Evolutionary conservation across 768 basidiomycete species (phyloP), one percentile per base, ranked within the genome.

Genomic region (Pulveroboletus sp.): DNA sequence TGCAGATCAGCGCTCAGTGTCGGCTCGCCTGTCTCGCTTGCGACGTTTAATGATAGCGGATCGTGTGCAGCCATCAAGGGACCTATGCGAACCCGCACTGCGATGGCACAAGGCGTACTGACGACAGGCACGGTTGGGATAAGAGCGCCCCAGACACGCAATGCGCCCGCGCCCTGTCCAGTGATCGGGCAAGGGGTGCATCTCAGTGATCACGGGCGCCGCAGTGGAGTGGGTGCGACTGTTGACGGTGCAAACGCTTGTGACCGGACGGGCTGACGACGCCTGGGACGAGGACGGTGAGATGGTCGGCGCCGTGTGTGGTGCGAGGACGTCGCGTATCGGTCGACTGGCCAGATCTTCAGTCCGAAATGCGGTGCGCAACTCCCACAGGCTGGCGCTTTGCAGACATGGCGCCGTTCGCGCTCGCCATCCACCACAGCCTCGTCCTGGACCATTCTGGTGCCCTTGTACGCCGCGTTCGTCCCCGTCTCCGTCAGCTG

Each of bases 301-400:
- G 26, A 46, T 3, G 12, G 43, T 61, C 59, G 59, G 59, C 53
- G 56, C 59, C 46, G 52, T 50, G 10, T 38, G 48, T 36, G 35
- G 26, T 60, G 58, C 59, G 59, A 14, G 17, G 31, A 24, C 9
- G 15, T 15, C 1, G 17, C 12, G 9, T 11, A 10, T 11, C 9
- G 32, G 7, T 17, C 39, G 10, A 31, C 3, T 21, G 3, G 21
- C 21, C 3, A 21, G 21, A 21, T 21, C n/a, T n/a, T n/a, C n/a
- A n/a, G 2, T 21, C 21, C 3, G 9, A 37, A 26, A 18, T 35
- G 43, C 51, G 27, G 43, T 54, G 52, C 15, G 27, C 26, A 43
- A 15, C 2, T 43, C 31, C 14, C 31, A 43, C 43, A 18, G 12
- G 14, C 6, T 12, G 39, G 24, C 21, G 15, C 18, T 39, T 15